phyloP scores from a whole-genome alignment of 495 filamentous ascomycete genomes.

The Glonium stellatum region DNA sequence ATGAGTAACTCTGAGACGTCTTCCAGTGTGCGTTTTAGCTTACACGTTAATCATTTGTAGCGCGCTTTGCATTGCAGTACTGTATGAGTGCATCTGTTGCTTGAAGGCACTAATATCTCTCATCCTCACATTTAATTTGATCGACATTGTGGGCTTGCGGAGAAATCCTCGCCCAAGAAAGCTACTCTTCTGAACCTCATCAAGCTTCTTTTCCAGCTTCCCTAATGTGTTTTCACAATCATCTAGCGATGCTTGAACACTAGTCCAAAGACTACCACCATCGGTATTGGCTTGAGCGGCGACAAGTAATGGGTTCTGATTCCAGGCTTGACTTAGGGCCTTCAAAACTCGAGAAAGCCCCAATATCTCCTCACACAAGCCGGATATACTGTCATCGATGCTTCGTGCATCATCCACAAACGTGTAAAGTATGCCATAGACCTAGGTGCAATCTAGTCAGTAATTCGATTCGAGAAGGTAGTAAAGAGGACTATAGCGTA shows the following conservation, averaged over 20 bases:
- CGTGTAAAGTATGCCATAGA: not conserved
- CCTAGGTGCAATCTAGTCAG: not conserved
- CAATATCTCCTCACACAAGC: not conserved
- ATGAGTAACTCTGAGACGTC: not conserved
- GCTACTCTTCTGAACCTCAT: not conserved
- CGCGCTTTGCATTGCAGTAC: not conserved
- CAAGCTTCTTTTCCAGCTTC: not conserved
- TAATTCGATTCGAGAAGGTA: too few species aligned
- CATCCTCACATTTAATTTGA: slow-evolving; percentile 1
- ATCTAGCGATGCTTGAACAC: not conserved
- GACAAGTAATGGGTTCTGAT: not conserved
- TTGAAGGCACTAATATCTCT: not conserved
- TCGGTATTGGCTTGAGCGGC: not conserved
- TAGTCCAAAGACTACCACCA: not conserved
- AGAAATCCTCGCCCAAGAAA: not conserved
- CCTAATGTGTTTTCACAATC: not conserved
- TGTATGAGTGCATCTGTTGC: slow-evolving; percentile 1
- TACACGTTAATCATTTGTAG: slow-evolving; percentile 1
- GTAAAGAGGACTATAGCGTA: not conserved
- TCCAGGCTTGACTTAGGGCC: not conserved
- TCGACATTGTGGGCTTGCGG: not conserved
- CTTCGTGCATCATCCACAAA: not conserved
- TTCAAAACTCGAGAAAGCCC: not conserved
- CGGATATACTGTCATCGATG: not conserved
- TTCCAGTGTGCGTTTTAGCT: not conserved